A percentile compares a stretch with the other conserved stretches of the same genome.
phyloP scores from a whole-genome alignment of 192 early-diverging fungal species.

The Gaertneriomyces semiglobifer region DNA sequence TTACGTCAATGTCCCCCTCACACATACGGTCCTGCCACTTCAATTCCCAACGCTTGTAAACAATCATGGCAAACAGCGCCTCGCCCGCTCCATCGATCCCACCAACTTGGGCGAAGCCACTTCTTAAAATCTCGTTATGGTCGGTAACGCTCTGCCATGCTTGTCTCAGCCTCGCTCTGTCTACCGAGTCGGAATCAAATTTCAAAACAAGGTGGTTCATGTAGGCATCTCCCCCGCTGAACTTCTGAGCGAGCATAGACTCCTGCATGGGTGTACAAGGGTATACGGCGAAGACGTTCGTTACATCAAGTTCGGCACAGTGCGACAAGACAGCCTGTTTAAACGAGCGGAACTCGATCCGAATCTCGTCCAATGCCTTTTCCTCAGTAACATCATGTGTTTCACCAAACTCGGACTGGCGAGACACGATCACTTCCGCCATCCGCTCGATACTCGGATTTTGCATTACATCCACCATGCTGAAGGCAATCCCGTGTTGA shows the following conservation, averaged over 20 bases:
- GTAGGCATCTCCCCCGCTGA: conserved; percentile 3
- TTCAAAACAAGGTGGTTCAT: conserved; percentile 11
- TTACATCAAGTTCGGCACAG: neutral
- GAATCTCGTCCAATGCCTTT: neutral
- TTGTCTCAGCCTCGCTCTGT: conserved; percentile 6
- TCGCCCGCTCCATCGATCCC: conserved; percentile 1
- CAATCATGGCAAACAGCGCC: conserved; percentile 12
- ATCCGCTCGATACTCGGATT: conserved; percentile 7
- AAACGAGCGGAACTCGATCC: neutral
- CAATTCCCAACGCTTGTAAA: neutral
- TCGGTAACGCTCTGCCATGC: conserved; percentile 22
- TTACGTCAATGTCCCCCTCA: neutral
- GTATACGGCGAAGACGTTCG: conserved; percentile 1
- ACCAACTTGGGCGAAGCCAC: conserved; percentile 12
- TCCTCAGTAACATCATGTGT: neutral
- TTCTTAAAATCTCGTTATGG: conserved; percentile 19
- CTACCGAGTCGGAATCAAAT: neutral
- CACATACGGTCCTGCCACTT: neutral
- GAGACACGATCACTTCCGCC: neutral
- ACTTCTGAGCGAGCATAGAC: conserved; percentile 22
- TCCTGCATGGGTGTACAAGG: conserved; percentile 37
- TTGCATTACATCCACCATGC: conserved; percentile 17
- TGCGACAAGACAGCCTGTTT: neutral
- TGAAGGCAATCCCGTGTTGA: neutral
- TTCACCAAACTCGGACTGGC: neutral